Evolutionary conservation across 768 basidiomycete species (phyloP).

Genomic region (Termitomyces sp.): DNA sequence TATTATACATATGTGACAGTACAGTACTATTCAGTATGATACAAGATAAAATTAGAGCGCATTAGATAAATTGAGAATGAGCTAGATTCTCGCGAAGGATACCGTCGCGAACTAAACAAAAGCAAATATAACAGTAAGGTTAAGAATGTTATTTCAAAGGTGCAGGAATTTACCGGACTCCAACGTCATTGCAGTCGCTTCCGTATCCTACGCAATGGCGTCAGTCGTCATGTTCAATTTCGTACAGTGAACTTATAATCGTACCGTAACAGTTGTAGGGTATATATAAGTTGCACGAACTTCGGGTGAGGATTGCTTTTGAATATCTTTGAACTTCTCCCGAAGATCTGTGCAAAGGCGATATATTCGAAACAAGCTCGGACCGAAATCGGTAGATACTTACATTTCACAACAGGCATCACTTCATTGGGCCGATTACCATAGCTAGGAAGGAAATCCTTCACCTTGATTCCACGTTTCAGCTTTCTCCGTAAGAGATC

Average conservation of each 20-base stretch:
- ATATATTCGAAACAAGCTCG: neutral
- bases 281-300: slow-evolving; percentile 57
- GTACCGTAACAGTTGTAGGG: slow-evolving; percentile 63
- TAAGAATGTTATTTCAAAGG: neutral
- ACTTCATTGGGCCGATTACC: slow-evolving; percentile 67
- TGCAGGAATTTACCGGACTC: slow-evolving; percentile 35
- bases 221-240: neutral
- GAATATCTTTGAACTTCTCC: slow-evolving; percentile 65
- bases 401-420: slow-evolving; percentile 58
- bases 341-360: slow-evolving; percentile 44
- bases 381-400: slow-evolving; percentile 15
- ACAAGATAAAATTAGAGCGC: too few relatives aligned
- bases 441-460: slow-evolving; percentile 57
- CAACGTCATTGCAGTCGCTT: slow-evolving; percentile 53
- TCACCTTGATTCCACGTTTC: slow-evolving; percentile 49
- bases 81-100: slow-evolving; percentile 54
- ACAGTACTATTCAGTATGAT: neutral
- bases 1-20: neutral
- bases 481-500: slow-evolving; percentile 67
- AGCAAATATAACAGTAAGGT: neutral
- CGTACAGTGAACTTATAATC: slow-evolving; percentile 16
- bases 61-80: slow-evolving; percentile 45
- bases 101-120: slow-evolving; percentile 50
- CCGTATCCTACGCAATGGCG: slow-evolving; percentile 43
- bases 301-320: slow-evolving; percentile 49